Conservation (phyloP, 2,329 filamentous ascomycete genomes). For the Dactylellina leptospora region DNA sequence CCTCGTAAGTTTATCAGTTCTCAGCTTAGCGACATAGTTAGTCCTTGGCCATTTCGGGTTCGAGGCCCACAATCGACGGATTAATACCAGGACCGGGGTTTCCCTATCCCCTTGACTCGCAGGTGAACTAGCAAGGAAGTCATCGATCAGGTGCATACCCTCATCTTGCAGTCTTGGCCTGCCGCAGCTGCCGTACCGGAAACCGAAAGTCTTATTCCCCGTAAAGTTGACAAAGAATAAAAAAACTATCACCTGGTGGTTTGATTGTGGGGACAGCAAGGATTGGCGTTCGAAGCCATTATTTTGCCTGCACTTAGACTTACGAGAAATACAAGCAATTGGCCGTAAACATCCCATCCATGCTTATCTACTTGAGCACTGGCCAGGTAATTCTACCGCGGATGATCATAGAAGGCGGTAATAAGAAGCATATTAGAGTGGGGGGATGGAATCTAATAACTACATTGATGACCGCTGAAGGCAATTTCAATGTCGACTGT, state of each 20-base stretch:
- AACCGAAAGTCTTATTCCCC: slow-evolving; percentile 44
- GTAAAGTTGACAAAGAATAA: too few species aligned
- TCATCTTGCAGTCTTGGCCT: slow-evolving; percentile 19
- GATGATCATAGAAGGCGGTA: neutral
- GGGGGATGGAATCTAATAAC: neutral
- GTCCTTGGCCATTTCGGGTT: slow-evolving; percentile 19
- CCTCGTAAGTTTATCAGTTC: neutral
- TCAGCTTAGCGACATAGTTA: neutral
- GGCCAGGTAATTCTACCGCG: neutral
- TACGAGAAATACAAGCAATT: too few species aligned
- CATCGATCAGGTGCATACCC: slow-evolving; percentile 29
- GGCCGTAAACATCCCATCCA: neutral
- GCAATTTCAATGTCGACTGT: too few species aligned
- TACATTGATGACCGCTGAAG: neutral
- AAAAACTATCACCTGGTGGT: too few species aligned
- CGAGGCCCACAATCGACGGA: slow-evolving; percentile 42
- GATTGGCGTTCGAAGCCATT: too few species aligned
- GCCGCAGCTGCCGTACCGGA: slow-evolving; percentile 42
- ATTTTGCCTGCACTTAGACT: too few species aligned
- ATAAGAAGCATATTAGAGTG: neutral
- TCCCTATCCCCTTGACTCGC: slow-evolving; percentile 4
- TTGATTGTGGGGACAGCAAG: too few species aligned
- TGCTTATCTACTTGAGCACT: neutral
- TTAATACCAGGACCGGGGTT: slow-evolving; percentile 47
- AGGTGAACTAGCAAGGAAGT: slow-evolving; percentile 11